A percentile compares a stretch with the other conserved stretches of the same genome.
phyloP scores from a whole-genome alignment of 106 monocot species.

The Dendrobium chrysotoxum region DNA sequence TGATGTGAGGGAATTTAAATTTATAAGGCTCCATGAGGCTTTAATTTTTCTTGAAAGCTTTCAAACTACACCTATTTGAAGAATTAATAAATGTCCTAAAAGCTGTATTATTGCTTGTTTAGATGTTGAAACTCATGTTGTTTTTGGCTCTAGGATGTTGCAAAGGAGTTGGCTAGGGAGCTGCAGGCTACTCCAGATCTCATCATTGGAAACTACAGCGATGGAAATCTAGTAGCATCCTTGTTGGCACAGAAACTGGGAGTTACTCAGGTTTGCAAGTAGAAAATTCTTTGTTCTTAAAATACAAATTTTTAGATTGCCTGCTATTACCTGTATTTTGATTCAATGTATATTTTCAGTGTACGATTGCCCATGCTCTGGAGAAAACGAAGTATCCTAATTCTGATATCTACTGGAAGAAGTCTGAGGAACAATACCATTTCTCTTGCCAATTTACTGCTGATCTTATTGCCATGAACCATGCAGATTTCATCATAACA shows the following conservation, averaged over 20 bases:
- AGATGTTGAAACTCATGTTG: background rate
- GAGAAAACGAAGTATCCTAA: slow-evolving; percentile 74
- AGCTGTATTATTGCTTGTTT: background rate
- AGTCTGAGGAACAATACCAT: slow-evolving; percentile 62
- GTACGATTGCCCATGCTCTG: slow-evolving; percentile 70
- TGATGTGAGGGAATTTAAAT: slow-evolving; percentile 14
- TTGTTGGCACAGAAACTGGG: slow-evolving; percentile 77
- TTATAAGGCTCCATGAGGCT: background rate
- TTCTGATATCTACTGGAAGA: slow-evolving; percentile 73
- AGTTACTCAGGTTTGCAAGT: slow-evolving; percentile 58
- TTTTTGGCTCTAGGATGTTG: slow-evolving; percentile 63
- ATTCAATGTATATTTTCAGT: slow-evolving; percentile 16
- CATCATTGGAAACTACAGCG: slow-evolving; percentile 89
- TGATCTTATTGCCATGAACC: slow-evolving; percentile 92
- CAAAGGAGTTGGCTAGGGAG: slow-evolving; percentile 63
- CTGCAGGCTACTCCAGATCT: slow-evolving; percentile 87
- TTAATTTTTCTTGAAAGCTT: background rate
- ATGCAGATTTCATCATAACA: slow-evolving; percentile 88
- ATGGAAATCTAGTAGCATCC: slow-evolving; percentile 64
- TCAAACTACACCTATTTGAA: too few relatives aligned
- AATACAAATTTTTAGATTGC: too few relatives aligned
- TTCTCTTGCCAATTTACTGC: slow-evolving; percentile 52
- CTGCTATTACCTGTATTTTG: background rate
- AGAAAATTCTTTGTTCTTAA: too few relatives aligned
- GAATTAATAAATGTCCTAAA: too few relatives aligned